Evolutionary conservation across 768 basidiomycete genomes (phyloP), one percentile per base, ranked within the genome.

Genomic region (Leccinellum albellum): DNA sequence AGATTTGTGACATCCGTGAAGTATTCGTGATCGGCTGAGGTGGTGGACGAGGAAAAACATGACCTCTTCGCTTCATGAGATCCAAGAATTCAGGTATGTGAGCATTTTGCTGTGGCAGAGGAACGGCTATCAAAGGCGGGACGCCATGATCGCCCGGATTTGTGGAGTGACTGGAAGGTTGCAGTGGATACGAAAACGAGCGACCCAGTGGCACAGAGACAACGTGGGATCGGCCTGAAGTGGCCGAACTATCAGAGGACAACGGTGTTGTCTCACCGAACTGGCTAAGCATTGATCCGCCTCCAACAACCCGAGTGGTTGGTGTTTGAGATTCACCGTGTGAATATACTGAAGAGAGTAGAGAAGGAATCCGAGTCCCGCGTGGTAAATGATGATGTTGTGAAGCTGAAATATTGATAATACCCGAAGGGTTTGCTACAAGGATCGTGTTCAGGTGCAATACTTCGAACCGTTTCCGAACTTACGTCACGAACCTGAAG

Each of bases 401-500:
- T 29, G 50, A 57, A 50, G 65, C 49, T 20, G 45, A 15, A 13
- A 28, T 55, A 35, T 56, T 47, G 2, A 15, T 20, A 32, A 35
- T 24, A 14, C 20, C 24, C 47, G 26, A 4, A 10, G 50, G 33
- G 23, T 56, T 64, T 37, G 12, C 56, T 51, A 35, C 51, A 8
- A 35, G 47, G 44, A 55, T 51, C 37, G 37, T 29, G 32, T 20
- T 50, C 28, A 23, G 21, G 26, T 46, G 57, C 37, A 56, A 49
- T 53, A 44, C 33, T 20, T 46, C 13, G 42, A 42, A 49, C 53
- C 48, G 29, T 29, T 42, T 17, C 42, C 50, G 31, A 51, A 44
- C 58, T 54, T 45, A 33, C 44, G 17, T 21, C 23, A 56, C 37
- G 35, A 59, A 68, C 60, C 65, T 29, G 53, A 32, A 15, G 8